phyloP scores from a whole-genome alignment of 129 eudicot genomes.

The Flaveria robusta region DNA sequence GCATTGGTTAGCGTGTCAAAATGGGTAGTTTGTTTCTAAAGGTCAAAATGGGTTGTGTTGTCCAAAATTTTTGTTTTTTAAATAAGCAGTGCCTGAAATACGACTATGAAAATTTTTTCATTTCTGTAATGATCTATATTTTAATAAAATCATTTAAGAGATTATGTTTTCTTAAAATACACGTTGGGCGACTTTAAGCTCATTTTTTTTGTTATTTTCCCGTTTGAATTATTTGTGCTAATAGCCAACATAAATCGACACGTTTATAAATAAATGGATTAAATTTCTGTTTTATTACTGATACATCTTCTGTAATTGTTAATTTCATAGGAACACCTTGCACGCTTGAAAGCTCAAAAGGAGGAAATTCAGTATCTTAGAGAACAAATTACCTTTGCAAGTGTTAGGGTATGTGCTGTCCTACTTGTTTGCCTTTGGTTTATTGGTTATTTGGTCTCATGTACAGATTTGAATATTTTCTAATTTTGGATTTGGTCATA shows the following conservation, averaged over 20 bases:
- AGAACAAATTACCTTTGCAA: slow-evolving; percentile 66
- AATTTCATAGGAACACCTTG: slow-evolving; percentile 57
- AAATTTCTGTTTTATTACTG: background rate
- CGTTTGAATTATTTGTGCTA: background rate
- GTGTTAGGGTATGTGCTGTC: slow-evolving; percentile 55
- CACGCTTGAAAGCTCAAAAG: slow-evolving; percentile 60
- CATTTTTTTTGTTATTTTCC: background rate
- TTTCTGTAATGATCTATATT: background rate
- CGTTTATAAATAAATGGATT: background rate
- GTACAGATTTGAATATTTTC: slow-evolving; percentile 6
- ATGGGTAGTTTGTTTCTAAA: background rate
- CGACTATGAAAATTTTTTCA: background rate
- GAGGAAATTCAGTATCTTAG: slow-evolving; percentile 65
- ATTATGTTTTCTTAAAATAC: background rate
- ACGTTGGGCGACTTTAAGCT: background rate
- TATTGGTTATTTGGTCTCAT: slow-evolving; percentile 6
- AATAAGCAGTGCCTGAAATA: background rate
- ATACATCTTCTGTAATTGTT: slow-evolving; percentile 13
- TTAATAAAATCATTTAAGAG: background rate
- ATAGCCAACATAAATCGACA: background rate
- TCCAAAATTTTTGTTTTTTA: background rate
- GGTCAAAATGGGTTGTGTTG: background rate
- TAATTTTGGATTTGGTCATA: slow-evolving; percentile 22
- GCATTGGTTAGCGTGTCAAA: background rate
- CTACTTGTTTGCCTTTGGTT: slow-evolving; percentile 15